These are phyloP conservation scores for Tetradesmus lagerheimii DNA, from an alignment of 139 green algal species.

Conservation along the genomic window DNA sequence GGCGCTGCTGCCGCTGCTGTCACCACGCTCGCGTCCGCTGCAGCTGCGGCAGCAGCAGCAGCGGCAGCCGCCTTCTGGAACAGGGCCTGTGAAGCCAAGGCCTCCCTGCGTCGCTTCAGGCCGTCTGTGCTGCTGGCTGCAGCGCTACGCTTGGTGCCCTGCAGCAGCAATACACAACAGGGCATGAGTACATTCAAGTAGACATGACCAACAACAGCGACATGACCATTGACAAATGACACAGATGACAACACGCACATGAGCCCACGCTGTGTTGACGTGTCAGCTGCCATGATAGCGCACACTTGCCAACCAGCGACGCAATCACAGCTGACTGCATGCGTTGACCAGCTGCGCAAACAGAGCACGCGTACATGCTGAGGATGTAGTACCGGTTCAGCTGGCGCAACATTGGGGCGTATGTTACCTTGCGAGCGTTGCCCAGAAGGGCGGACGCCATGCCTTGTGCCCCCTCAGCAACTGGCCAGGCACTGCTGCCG, in stretches of 20 bases:
- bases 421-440: neutral
- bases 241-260: neutral
- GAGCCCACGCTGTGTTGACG: neutral
- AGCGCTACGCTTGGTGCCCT: neutral
- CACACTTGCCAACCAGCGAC: neutral
- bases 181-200: neutral
- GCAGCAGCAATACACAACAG: neutral
- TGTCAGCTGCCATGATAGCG: neutral
- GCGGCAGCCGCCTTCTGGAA: neutral
- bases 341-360: too few relatives aligned
- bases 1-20: neutral
- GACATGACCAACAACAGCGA: neutral
- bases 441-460: too few relatives aligned
- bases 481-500: neutral
- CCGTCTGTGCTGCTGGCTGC: neutral
- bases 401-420: too few relatives aligned
- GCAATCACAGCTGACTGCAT: neutral
- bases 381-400: too few relatives aligned
- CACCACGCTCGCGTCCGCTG: too few relatives aligned
- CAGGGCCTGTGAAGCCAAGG: neutral
- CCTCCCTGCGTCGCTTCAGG: neutral
- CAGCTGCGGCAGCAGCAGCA: neutral
- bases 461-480: neutral
- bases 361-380: too few relatives aligned
- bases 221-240: neutral